These are phyloP conservation scores for Erysimum cheiranthoides DNA, from an alignment of 345 rosid species.

Conservation along the genomic window DNA sequence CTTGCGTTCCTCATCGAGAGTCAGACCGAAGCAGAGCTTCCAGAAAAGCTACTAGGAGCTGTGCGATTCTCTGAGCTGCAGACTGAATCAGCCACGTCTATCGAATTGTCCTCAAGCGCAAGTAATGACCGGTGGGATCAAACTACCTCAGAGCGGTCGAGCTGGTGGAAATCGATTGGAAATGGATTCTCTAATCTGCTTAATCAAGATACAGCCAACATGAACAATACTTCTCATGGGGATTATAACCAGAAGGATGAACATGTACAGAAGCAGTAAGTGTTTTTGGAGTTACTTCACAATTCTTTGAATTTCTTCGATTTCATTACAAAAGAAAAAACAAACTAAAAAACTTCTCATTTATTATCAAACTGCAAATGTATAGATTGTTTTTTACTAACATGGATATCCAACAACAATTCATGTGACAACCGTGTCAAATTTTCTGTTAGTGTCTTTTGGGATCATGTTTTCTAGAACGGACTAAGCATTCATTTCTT, in stretches of 20 bases:
- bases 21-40: conserved; percentile 84
- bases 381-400: conserved; percentile 29
- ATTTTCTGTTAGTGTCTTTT: not conserved
- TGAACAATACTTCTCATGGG: conserved; percentile 43
- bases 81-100: conserved; percentile 62
- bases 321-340: conserved; percentile 8
- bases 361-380: conserved; percentile 5
- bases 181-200: conserved; percentile 77
- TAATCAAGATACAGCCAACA: conserved; percentile 62
- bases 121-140: conserved; percentile 26
- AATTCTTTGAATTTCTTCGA: conserved; percentile 31
- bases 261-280: conserved; percentile 57
- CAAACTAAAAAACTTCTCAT: not conserved
- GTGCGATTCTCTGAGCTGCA: conserved; percentile 81
- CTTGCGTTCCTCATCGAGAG: conserved; percentile 86
- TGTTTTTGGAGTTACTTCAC: conserved; percentile 8
- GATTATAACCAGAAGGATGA: conserved; percentile 40
- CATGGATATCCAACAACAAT: conserved; percentile 1
- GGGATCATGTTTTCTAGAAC: not conserved
- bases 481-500: not conserved
- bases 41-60: conserved; percentile 79
- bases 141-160: conserved; percentile 58
- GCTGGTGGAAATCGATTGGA: conserved; percentile 87
- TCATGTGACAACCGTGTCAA: conserved; percentile 5
- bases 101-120: conserved; percentile 48